Evolutionary conservation across 164 flowering plant species (phyloP).

Genomic region (Umbellularia californica): DNA sequence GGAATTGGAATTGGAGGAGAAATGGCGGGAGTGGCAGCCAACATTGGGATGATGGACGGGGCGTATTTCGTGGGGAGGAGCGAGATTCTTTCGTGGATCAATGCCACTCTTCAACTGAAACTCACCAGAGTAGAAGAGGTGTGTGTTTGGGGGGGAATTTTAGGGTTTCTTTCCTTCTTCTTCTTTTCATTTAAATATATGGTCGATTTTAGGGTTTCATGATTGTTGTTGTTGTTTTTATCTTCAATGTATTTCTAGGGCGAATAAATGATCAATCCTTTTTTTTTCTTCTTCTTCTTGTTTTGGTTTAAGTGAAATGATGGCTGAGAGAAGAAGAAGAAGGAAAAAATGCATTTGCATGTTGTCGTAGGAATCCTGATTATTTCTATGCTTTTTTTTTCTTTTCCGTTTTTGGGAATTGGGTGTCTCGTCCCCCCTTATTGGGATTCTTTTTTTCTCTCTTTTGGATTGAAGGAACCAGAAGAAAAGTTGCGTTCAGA

Average conservation of each 20-base stretch:
- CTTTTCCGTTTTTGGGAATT: background rate
- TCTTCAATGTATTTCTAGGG: background rate
- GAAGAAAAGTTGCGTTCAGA: background rate
- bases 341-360: background rate
- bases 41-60: slow-evolving; percentile 84
- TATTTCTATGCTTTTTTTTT: background rate
- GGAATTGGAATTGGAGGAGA: background rate
- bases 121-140: slow-evolving; percentile 84
- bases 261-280: background rate
- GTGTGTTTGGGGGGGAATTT: background rate
- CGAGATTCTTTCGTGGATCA: slow-evolving; percentile 83
- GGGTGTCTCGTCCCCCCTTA: background rate
- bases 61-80: slow-evolving; percentile 91
- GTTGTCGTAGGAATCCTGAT: background rate
- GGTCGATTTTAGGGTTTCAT: background rate
- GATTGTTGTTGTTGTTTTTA: background rate
- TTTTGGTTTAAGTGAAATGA: background rate
- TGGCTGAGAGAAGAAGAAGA: background rate
- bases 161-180: background rate
- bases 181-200: too few species aligned
- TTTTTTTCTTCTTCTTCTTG: background rate
- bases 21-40: slow-evolving; percentile 48
- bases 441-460: background rate
- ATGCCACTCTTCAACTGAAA: slow-evolving; percentile 73
- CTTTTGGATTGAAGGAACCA: background rate